Conservation (phyloP, 352 stramenopile genomes). For the Phytophthora cactorum region DNA sequence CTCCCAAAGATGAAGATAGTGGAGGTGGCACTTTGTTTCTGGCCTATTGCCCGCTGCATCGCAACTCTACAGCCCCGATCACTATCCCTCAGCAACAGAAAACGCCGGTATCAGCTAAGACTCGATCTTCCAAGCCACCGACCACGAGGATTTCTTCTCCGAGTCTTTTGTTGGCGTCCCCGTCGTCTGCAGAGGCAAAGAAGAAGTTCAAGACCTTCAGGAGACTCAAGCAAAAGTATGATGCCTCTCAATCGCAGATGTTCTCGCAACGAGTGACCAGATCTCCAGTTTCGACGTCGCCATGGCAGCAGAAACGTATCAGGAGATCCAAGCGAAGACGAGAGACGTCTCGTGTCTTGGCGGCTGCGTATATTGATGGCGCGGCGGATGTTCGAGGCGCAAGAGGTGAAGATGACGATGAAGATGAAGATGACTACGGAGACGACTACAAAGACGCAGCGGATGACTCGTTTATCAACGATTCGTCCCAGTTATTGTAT, state of each 20-base stretch:
- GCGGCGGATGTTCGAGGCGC: slow-evolving; percentile 63
- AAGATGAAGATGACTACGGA: slow-evolving; percentile 74
- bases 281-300: slow-evolving; percentile 35
- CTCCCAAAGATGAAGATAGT: slow-evolving; percentile 39
- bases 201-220: slow-evolving; percentile 75
- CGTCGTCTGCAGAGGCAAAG: slow-evolving; percentile 44
- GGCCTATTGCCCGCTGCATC: slow-evolving; percentile 71
- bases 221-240: slow-evolving; percentile 77
- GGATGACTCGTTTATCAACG: slow-evolving; percentile 83
- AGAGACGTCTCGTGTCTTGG: slow-evolving; percentile 39
- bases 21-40: slow-evolving; percentile 64
- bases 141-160: slow-evolving; percentile 40
- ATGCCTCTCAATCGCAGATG: slow-evolving; percentile 48
- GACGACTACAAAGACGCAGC: slow-evolving; percentile 55
- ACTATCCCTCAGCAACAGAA: slow-evolving; percentile 13
- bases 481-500: slow-evolving; percentile 85
- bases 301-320: slow-evolving; percentile 68
- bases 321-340: slow-evolving; percentile 56
- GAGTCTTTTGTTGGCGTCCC: slow-evolving; percentile 58
- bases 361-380: slow-evolving; percentile 72
- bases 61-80: slow-evolving; percentile 36
- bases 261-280: slow-evolving; percentile 18
- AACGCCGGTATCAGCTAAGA: slow-evolving; percentile 1
- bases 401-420: slow-evolving; percentile 61
- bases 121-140: slow-evolving; percentile 8